These are phyloP conservation scores for Fusarium decemcellulare DNA, from an alignment of 2,329 filamentous ascomycete genomes.

Conservation along the genomic window DNA sequence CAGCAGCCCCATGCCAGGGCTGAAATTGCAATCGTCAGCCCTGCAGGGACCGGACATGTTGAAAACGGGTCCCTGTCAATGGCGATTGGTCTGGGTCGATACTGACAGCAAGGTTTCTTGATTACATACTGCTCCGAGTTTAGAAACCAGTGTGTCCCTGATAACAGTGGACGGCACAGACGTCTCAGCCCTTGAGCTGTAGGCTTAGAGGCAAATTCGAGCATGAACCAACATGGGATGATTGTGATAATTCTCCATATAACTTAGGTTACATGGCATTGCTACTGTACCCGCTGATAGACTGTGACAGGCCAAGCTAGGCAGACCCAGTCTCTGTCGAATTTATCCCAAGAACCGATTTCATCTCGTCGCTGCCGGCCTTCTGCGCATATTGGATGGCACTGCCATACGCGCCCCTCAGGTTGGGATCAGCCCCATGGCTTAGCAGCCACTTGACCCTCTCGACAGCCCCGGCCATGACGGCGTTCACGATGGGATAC, in stretches of 20 bases:
- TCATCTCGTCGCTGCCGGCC: constrained; percentile 32
- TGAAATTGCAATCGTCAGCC: constrained; percentile 15
- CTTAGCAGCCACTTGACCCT: constrained; percentile 36
- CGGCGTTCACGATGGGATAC: constrained; percentile 37
- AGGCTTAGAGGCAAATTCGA: too few relatives aligned
- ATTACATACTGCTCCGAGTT: neutral
- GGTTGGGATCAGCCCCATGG: constrained; percentile 32
- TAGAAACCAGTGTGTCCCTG: too few relatives aligned
- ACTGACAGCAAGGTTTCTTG: neutral
- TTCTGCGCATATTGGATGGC: constrained; percentile 19
- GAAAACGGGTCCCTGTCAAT: neutral
- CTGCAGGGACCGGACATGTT: neutral
- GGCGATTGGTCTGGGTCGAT: too few relatives aligned
- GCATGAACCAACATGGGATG: too few relatives aligned
- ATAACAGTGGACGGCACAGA: too few relatives aligned
- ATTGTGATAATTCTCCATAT: too few relatives aligned
- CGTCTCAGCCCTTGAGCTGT: too few relatives aligned
- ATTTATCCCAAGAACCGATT: constrained; percentile 13
- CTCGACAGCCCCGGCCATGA: constrained; percentile 37
- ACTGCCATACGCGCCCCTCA: constrained; percentile 30
- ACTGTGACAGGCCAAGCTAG: neutral
- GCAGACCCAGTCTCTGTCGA: neutral
- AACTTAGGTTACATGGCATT: neutral
- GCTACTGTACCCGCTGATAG: neutral
- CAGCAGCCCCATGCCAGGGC: neutral